phyloP scores from a whole-genome alignment of 2,329 filamentous ascomycete genomes.

The Clarireedia homoeocarpa region DNA sequence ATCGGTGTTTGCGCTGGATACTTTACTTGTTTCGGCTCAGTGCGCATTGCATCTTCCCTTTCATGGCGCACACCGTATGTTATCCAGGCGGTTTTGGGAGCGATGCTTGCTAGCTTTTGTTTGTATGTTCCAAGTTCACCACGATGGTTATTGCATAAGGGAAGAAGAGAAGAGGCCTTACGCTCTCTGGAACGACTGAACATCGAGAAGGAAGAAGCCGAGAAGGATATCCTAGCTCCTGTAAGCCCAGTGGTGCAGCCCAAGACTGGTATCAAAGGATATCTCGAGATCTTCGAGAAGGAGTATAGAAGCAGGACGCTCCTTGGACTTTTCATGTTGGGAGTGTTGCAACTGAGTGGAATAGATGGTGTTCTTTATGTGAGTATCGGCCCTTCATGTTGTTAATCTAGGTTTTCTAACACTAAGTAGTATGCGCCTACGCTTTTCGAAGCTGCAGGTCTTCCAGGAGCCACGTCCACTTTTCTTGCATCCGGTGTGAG shows the following conservation, averaged over 20 bases:
- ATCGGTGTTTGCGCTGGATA: conserved; percentile 45
- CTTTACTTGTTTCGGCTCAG: conserved; percentile 50
- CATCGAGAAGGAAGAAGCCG: conserved; percentile 13
- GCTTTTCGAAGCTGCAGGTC: conserved; percentile 51
- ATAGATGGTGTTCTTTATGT: conserved; percentile 54
- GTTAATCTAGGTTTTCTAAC: not conserved
- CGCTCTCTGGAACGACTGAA: conserved; percentile 26
- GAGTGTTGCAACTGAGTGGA: conserved; percentile 49
- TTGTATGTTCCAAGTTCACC: conserved; percentile 44
- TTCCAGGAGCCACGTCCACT: conserved; percentile 42
- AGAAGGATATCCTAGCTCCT: conserved; percentile 10
- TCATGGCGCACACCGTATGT: conserved; percentile 49
- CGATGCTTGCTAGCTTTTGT: conserved; percentile 32
- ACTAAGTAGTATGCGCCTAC: conserved; percentile 45
- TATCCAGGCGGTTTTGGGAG: conserved; percentile 35
- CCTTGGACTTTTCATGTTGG: conserved; percentile 46
- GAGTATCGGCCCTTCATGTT: conserved; percentile 18
- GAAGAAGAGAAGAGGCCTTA: conserved; percentile 38
- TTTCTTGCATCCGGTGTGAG: conserved; percentile 54
- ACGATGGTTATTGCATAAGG: conserved; percentile 45
- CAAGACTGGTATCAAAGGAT: not conserved
- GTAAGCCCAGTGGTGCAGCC: not conserved
- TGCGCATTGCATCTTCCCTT: conserved; percentile 36
- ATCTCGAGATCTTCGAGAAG: conserved; percentile 22
- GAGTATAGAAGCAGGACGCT: conserved; percentile 39